phyloP scores from a whole-genome alignment of 345 rosid genomes.

The Laguncularia racemosa region DNA sequence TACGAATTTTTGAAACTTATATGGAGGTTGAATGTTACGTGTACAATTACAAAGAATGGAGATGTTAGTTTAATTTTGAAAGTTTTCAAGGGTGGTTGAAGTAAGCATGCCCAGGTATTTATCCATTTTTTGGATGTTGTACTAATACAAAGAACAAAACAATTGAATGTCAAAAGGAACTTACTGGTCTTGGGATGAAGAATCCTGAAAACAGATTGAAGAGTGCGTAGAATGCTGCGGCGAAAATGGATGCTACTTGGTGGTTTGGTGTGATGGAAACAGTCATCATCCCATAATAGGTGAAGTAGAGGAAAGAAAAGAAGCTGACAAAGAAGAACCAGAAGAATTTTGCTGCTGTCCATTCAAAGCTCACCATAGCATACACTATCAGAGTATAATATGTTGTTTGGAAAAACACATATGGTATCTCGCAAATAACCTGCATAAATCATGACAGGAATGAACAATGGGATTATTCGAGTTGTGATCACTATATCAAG shows the following conservation, averaged over 20 bases:
- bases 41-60: too few species aligned
- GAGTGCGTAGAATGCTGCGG: conserved; percentile 35
- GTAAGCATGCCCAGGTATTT: too few species aligned
- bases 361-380: conserved; percentile 36
- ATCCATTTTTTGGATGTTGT: too few species aligned
- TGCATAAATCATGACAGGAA: conserved; percentile 8
- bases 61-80: too few species aligned
- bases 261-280: conserved; percentile 49
- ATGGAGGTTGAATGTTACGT: too few species aligned
- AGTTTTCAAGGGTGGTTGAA: too few species aligned
- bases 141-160: too few species aligned
- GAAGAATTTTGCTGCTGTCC: conserved; percentile 39
- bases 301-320: conserved; percentile 50
- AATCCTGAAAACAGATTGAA: conserved; percentile 52
- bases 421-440: conserved; percentile 38
- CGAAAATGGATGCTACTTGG: conserved; percentile 36
- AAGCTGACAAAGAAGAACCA: conserved; percentile 36
- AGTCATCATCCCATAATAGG: conserved; percentile 48
- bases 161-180: neutral
- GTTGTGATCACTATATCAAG: neutral
- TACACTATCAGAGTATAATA: conserved; percentile 35
- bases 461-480: neutral
- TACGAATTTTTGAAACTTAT: too few species aligned
- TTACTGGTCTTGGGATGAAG: conserved; percentile 40
- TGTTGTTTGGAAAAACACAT: conserved; percentile 30